phyloP scores from a whole-genome alignment of 768 basidiomycete genomes.

The Mrakia frigida region DNA sequence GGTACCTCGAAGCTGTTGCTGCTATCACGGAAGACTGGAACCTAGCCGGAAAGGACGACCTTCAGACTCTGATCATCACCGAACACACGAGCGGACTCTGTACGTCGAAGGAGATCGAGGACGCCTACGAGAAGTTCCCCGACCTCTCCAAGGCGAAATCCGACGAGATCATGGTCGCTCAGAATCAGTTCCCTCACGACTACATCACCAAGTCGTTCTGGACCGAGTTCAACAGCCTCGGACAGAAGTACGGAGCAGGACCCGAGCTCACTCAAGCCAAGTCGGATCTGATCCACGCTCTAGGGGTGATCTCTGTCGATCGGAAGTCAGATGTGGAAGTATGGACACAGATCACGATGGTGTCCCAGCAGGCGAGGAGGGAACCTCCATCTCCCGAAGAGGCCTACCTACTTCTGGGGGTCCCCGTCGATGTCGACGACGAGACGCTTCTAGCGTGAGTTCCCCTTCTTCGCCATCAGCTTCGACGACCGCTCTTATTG shows the following conservation, averaged over 20 bases:
- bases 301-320: constrained; percentile 61
- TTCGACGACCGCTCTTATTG: neutral
- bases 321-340: constrained; percentile 51
- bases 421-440: constrained; percentile 67
- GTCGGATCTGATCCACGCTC: constrained; percentile 60
- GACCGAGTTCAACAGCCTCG: constrained; percentile 63
- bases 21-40: neutral
- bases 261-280: constrained; percentile 46
- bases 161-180: constrained; percentile 61
- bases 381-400: constrained; percentile 61
- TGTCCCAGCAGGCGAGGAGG: constrained; percentile 45
- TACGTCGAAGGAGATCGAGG: constrained; percentile 17
- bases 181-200: constrained; percentile 56
- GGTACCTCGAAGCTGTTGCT: constrained; percentile 22
- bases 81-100: constrained; percentile 20
- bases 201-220: constrained; percentile 54
- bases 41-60: constrained; percentile 20
- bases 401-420: constrained; percentile 67
- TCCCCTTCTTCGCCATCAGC: constrained; percentile 29
- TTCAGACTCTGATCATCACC: constrained; percentile 18
- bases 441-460: constrained; percentile 59
- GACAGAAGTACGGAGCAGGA: constrained; percentile 37
- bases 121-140: constrained; percentile 17
- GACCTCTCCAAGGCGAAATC: constrained; percentile 55
- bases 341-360: constrained; percentile 52